Conservation (phyloP, 495 filamentous ascomycete genomes). For the Hypoxylon subgilvum region DNA sequence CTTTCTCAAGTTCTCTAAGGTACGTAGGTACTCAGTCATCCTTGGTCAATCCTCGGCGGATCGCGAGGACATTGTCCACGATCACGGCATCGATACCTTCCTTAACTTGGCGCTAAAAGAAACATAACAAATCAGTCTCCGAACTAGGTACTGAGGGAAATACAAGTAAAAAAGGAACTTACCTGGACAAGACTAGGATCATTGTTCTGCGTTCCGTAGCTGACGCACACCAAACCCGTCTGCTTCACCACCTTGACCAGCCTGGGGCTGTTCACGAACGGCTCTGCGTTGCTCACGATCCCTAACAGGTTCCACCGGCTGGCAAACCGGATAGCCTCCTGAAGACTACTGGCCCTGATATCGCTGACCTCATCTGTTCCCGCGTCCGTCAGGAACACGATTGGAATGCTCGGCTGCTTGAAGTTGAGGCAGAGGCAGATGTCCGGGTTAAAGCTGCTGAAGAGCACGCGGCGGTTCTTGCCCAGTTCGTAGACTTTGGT, state of each 20-base stretch:
- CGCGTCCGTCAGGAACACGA: conserved; percentile 92
- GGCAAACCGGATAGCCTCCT: conserved; percentile 94
- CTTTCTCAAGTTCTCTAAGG: too few species aligned
- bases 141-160: neutral
- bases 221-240: conserved; percentile 92
- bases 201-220: conserved; percentile 89
- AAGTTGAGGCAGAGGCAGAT: conserved; percentile 91
- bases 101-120: conserved; percentile 77
- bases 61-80: conserved; percentile 87
- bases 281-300: conserved; percentile 82
- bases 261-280: conserved; percentile 85
- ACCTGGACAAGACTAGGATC: conserved; percentile 83
- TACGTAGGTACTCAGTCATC: too few species aligned
- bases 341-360: conserved; percentile 87
- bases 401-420: conserved; percentile 93
- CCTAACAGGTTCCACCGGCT: conserved; percentile 92
- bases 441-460: conserved; percentile 96
- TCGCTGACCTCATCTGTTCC: conserved; percentile 79
- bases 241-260: conserved; percentile 96
- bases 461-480: conserved; percentile 82
- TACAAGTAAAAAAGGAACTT: conserved; percentile 40
- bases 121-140: conserved; percentile 34
- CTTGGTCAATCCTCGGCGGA: conserved; percentile 60
- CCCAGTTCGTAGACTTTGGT: conserved; percentile 77
- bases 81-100: conserved; percentile 98